Base-by-base conservation (phyloP, 2,329 filamentous ascomycete genomes). In the Scytalidium sp. region DNA sequence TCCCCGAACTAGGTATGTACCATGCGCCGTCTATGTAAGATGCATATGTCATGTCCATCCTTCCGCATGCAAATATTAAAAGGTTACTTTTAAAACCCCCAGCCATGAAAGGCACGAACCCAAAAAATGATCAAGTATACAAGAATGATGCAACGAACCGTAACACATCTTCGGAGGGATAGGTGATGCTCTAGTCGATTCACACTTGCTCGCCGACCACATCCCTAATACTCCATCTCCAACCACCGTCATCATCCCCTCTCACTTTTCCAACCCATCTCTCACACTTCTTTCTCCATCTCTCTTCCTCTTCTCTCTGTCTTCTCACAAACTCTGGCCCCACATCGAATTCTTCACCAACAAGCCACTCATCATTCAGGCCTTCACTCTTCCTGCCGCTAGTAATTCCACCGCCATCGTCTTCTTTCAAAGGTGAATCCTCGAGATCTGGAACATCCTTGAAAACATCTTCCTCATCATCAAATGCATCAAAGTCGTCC, bases 311-410 rank as follows among this genome's bases (percentile, higher is more conserved):
- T 62, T 93, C 90, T 52, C 88, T 81, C 65, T 97, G 93, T 55
- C 92, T 79, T 60, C 86, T 80, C 55, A 97, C 85, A 64, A 97
- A 99, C 67, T 95, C 90, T 3, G 93, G 94, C 0, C 94, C 94
- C 49, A 99, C 90, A 65, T 99, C 94, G 62, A 99, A 99, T 66
- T 99, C 94, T 69, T 99, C 94, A 46, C 90, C 90, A 11, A 97
- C 88, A 45, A 90, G 82, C 79, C 89, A 93, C 63, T 92, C 87
- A 60, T 91, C 87, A 50, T 83, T 82, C 55, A 83, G 69, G 15
- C 54, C 56, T 47, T 85, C 83, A 60, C 79, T 84, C 59, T 74
- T 72, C 19, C 81, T 79, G 42, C 75, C 75, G 19, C 72, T 70
- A 7, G 68, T 70, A 10, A 79, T 75, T 7, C 75, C 75, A 11